Conservation (phyloP, 257 asterid species). For the Perilla frutescens region DNA sequence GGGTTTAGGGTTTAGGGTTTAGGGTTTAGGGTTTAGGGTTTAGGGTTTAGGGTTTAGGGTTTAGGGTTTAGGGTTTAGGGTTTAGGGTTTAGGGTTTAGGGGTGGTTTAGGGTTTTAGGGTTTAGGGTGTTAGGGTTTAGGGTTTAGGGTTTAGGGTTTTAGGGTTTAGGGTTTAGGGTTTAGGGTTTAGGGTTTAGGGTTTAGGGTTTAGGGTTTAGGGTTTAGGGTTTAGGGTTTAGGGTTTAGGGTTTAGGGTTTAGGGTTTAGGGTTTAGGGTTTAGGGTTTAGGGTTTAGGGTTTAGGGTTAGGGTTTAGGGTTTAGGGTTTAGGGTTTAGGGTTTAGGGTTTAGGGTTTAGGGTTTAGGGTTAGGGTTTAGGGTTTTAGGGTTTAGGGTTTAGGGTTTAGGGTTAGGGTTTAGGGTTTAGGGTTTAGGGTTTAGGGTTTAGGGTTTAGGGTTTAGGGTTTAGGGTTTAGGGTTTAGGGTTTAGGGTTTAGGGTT, state of each 20-base stretch:
- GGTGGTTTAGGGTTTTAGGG: background rate
- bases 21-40: background rate
- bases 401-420: background rate
- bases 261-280: background rate
- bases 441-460: background rate
- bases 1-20: constrained; percentile 1
- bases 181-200: too few relatives aligned
- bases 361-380: background rate
- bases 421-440: constrained; percentile 6
- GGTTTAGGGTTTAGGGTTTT: too few relatives aligned
- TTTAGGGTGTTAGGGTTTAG: background rate
- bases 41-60: background rate
- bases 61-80: background rate
- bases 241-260: constrained; percentile 2
- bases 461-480: background rate
- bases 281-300: constrained; percentile 10
- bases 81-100: background rate
- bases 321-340: constrained; percentile 7
- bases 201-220: background rate
- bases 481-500: background rate
- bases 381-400: constrained; percentile 10
- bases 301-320: constrained; percentile 10
- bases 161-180: too few relatives aligned
- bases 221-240: background rate
- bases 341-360: constrained; percentile 4